Evolutionary conservation across 2,329 filamentous ascomycete species (phyloP).

Genomic region (Diaporthe nobilis): DNA sequence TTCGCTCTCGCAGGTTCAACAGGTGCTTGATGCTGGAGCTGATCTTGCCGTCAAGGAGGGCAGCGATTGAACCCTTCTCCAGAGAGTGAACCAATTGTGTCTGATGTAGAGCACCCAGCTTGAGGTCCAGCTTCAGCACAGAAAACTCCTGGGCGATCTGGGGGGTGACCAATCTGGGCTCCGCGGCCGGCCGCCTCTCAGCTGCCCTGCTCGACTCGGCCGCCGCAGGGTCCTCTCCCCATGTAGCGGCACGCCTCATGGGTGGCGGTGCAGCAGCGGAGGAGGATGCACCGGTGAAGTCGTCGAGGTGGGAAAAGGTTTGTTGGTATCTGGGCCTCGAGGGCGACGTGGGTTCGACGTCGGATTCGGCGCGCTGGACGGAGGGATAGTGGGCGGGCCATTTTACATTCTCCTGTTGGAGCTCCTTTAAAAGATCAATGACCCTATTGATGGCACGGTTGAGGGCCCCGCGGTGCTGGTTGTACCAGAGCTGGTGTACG

Average conservation of each 20-base stretch:
- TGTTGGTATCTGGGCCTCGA: conserved; percentile 75
- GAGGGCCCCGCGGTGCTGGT: conserved; percentile 90
- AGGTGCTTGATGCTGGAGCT: conserved; percentile 94
- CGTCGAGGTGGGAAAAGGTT: conserved; percentile 71
- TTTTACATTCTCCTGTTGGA: conserved; percentile 89
- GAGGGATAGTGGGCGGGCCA: conserved; percentile 98
- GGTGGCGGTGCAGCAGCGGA: conserved; percentile 45
- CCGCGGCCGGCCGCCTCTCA: conserved; percentile 72
- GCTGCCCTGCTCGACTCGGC: conserved; percentile 82
- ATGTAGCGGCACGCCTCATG: conserved; percentile 80
- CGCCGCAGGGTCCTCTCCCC: conserved; percentile 69
- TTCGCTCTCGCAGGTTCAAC: conserved; percentile 87
- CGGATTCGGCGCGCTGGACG: conserved; percentile 72
- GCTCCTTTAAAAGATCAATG: conserved; percentile 83
- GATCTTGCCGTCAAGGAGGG: conserved; percentile 93
- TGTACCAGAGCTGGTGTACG: conserved; percentile 94
- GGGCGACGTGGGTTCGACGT: conserved; percentile 60
- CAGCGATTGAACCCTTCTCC: conserved; percentile 91
- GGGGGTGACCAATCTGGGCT: conserved; percentile 89
- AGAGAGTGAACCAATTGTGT: conserved; percentile 93
- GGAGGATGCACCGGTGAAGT: conserved; percentile 55
- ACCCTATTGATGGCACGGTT: conserved; percentile 89
- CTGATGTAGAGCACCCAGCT: conserved; percentile 88
- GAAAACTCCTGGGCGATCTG: conserved; percentile 98
- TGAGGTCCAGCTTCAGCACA: conserved; percentile 93